Percentiles rank a stretch among this genome's conserved stretches.
Evolutionary conservation across 2,329 filamentous ascomycete species (phyloP).

Genomic region (Ceratocystis papillata): DNA sequence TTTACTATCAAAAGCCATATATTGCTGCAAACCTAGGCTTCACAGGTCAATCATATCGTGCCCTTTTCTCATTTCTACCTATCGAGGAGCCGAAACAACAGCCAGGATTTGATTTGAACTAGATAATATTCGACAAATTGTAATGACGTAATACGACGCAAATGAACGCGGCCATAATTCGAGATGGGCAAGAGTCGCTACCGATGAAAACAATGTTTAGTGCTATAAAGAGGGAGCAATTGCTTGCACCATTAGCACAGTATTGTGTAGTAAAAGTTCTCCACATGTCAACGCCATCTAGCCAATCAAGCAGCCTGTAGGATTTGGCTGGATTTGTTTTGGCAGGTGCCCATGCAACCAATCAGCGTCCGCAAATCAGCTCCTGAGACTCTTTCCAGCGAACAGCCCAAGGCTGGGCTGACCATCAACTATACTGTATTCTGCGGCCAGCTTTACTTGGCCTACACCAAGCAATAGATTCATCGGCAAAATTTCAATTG

Average conservation of each 20-base stretch:
- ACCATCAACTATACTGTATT: neutral
- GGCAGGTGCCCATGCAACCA: constrained; percentile 19
- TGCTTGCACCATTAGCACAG: too few relatives aligned
- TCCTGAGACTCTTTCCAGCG: neutral
- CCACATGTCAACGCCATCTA: neutral
- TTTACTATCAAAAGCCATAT: too few relatives aligned
- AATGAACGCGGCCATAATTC: too few relatives aligned
- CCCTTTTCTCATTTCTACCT: constrained; percentile 52
- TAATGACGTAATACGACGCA: neutral
- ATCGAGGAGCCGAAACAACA: constrained; percentile 34
- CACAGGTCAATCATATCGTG: constrained; percentile 51
- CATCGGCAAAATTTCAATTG: neutral
- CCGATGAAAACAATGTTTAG: too few relatives aligned
- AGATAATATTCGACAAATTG: too few relatives aligned
- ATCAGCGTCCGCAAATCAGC: constrained; percentile 20
- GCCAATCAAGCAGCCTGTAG: neutral
- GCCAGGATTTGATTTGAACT: too few relatives aligned
- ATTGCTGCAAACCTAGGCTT: too few relatives aligned
- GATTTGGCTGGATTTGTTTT: constrained; percentile 11
- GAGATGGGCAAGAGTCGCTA: too few relatives aligned
- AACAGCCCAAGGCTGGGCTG: neutral
- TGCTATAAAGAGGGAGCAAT: too few relatives aligned
- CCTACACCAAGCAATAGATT: neutral
- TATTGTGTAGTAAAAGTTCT: too few relatives aligned
- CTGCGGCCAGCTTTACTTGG: neutral